Conservation (phyloP, 2,329 filamentous ascomycete species). For the Fusarium scirpi region DNA sequence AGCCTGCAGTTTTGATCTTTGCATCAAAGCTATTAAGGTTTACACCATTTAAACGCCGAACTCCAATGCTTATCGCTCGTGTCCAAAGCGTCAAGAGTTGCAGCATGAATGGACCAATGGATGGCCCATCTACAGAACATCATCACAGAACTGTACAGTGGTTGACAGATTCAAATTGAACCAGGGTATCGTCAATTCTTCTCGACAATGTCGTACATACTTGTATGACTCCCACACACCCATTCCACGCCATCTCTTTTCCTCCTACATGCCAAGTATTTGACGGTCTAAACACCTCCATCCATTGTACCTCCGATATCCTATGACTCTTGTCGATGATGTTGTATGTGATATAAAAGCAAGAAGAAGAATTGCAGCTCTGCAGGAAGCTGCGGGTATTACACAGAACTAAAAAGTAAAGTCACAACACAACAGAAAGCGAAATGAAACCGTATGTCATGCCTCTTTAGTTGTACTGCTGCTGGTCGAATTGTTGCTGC, state of each 20-base stretch:
- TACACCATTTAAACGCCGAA: background rate
- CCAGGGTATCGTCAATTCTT: conserved; percentile 40
- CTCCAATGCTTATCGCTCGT: background rate
- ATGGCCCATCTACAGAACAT: background rate
- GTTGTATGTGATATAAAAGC: conserved; percentile 36
- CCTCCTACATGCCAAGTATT: background rate
- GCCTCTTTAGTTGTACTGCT: conserved; percentile 32
- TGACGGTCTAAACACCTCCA: conserved; percentile 3
- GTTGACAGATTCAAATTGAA: background rate
- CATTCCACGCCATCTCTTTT: conserved; percentile 18
- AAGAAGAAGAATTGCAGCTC: conserved; percentile 41
- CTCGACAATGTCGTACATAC: conserved; percentile 29
- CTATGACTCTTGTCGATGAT: conserved; percentile 21
- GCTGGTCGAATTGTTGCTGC: conserved; percentile 30
- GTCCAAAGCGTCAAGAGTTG: background rate
- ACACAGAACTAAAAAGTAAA: conserved; percentile 43
- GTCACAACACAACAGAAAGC: conserved; percentile 33
- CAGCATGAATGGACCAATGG: background rate
- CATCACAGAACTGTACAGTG: background rate
- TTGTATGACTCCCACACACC: conserved; percentile 25
- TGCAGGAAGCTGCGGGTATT: conserved; percentile 45
- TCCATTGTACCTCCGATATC: conserved; percentile 23
- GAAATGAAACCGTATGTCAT: conserved; percentile 19
- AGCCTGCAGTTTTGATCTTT: background rate
- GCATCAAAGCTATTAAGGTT: background rate